Evolutionary conservation across 2,329 filamentous ascomycete species (phyloP).

Genomic region (Xylaria arbuscula): DNA sequence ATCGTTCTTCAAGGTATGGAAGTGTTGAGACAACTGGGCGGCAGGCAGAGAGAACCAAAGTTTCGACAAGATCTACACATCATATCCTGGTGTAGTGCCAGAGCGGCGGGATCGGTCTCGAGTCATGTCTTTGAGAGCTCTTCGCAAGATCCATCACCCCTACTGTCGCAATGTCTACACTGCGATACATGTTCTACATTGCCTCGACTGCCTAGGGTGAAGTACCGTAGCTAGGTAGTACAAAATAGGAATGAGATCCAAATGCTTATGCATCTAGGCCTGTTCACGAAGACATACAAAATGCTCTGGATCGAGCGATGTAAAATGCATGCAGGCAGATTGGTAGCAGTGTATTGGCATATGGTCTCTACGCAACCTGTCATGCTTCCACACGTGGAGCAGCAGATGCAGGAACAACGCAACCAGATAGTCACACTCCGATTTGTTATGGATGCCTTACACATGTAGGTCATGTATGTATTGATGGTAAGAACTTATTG

Average conservation of each 20-base stretch:
- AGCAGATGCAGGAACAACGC: conserved; percentile 2
- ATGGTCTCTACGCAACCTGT: background rate
- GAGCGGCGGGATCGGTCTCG: conserved; percentile 26
- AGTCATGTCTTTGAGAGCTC: conserved; percentile 15
- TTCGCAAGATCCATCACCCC: background rate
- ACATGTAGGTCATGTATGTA: background rate
- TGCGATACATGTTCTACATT: too few relatives aligned
- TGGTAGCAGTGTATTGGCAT: background rate
- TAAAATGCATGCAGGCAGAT: too few relatives aligned
- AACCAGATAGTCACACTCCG: background rate
- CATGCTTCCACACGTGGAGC: background rate
- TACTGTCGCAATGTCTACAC: background rate
- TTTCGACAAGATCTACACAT: background rate
- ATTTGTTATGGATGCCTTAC: background rate
- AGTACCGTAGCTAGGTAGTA: too few relatives aligned
- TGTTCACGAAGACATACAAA: too few relatives aligned
- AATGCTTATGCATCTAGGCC: too few relatives aligned
- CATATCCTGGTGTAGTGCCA: conserved; percentile 12
- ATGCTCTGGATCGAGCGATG: too few relatives aligned
- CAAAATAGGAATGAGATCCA: too few relatives aligned
- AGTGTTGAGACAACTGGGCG: background rate
- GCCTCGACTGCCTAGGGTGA: too few relatives aligned
- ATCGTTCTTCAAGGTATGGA: conserved; percentile 6
- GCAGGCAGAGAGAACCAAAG: conserved; percentile 18
- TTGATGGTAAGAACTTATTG: background rate